phyloP scores from a whole-genome alignment of 768 basidiomycete genomes.

The Suillus cothurnatus region DNA sequence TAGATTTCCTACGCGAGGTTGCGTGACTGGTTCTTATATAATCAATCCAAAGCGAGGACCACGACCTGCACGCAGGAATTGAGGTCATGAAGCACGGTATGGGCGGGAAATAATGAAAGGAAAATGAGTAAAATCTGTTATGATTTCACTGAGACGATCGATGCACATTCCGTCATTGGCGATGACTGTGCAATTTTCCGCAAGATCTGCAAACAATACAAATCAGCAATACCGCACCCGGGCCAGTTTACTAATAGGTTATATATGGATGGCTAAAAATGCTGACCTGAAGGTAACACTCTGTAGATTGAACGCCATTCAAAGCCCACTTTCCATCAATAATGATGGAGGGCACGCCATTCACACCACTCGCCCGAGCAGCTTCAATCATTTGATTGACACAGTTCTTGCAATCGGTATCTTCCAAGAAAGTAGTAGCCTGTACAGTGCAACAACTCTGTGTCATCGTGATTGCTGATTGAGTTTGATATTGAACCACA shows the following conservation, averaged over 20 bases:
- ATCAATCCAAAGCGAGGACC: slow-evolving; percentile 1
- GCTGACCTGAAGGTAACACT: slow-evolving; percentile 41
- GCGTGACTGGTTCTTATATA: background rate
- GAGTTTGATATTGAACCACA: slow-evolving; percentile 17
- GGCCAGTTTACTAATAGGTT: too few relatives aligned
- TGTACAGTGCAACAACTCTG: slow-evolving; percentile 14
- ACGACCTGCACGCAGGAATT: background rate
- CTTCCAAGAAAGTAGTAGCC: slow-evolving; percentile 44
- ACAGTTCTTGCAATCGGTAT: slow-evolving; percentile 41
- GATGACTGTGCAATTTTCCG: slow-evolving; percentile 31
- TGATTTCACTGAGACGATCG: slow-evolving; percentile 1
- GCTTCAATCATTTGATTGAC: slow-evolving; percentile 42
- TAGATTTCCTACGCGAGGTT: background rate
- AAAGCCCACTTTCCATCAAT: slow-evolving; percentile 48
- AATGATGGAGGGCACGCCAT: slow-evolving; percentile 55
- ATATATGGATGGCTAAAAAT: background rate
- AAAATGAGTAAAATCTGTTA: background rate
- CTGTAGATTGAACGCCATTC: slow-evolving; percentile 45
- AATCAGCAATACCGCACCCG: background rate
- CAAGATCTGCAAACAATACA: slow-evolving; percentile 26
- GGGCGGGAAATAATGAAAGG: background rate
- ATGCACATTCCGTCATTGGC: slow-evolving; percentile 3
- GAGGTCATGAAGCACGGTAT: background rate
- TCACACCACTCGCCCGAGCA: slow-evolving; percentile 46
- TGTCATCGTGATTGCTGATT: background rate